Evolutionary conservation across 805 yeast genomes (phyloP), one percentile per base, ranked within the genome.

Genomic region (Maudiozyma barnettii): DNA sequence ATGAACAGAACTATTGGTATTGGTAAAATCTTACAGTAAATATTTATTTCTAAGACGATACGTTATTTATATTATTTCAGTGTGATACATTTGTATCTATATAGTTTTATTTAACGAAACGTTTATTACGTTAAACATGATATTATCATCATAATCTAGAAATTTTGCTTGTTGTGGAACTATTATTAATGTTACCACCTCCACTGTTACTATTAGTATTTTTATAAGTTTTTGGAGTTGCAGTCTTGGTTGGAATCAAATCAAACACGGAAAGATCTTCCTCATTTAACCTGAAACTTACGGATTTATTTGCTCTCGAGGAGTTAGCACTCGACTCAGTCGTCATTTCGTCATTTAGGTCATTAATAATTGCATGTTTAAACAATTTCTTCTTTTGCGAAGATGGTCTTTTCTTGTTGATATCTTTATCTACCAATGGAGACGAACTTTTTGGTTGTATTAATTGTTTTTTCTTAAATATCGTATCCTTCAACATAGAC

Each of bases 241-340:
- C 50, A 14, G n/a, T 49, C 14, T 46, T 41, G n/a, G 39, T 23
- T 9, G 57, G 61, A 36, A 66, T 64, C 39, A 71, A 64, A 52
- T 73, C 76, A 57, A 73, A 72, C n/a, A 70, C 67, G 5, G 72
- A 63, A 22, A 65, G 44, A 50, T 67, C 71, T 19, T 63, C 64
- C 39, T 62, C 65, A 49, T 53, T 54, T 42, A 60, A 50, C 35
- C 66, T 56, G 38, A 60, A 56, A 40, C 59, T 56, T 1, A 52
- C 55, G 22, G 51, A 46, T 39, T 46, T 48, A 29, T 49, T 47
- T 30, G 23, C 40, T 4, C n/a, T 31, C 10, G 26, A 36, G 20
- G 43, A 45, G n/a, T 44, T 18, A 8, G 45, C 39, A 9, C 41
- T 21, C 3, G 41, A 33, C 9, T 39, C 37, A 9, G 21, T 43